Evolutionary conservation across 2,329 filamentous ascomycete genomes (phyloP).

Genomic region (Paracorniculantispora psalliotae): DNA sequence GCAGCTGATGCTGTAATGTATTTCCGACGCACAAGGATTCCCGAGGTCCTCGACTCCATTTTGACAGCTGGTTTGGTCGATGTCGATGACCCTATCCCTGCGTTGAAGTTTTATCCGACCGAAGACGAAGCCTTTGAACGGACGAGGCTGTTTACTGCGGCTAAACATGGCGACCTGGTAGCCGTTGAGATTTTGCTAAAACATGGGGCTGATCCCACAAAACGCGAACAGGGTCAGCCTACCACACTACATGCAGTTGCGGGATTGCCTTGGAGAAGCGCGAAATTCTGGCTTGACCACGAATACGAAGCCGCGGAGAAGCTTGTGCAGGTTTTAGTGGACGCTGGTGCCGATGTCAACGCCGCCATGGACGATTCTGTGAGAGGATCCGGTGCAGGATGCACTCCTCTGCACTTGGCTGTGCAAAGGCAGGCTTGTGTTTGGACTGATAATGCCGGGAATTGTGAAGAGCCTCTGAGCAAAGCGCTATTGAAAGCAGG

Average conservation of each 20-base stretch:
- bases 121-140: background rate
- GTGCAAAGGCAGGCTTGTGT: slow-evolving; percentile 22
- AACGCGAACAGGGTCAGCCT: background rate
- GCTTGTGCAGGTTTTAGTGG: slow-evolving; percentile 24
- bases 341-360: slow-evolving; percentile 29
- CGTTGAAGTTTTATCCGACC: too few species aligned
- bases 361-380: slow-evolving; percentile 14
- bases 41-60: slow-evolving; percentile 12
- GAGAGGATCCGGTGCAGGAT: background rate
- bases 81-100: background rate
- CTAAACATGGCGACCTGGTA: background rate
- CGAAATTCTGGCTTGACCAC: background rate
- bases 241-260: background rate
- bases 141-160: slow-evolving; percentile 2
- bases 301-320: slow-evolving; percentile 15
- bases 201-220: slow-evolving; percentile 19
- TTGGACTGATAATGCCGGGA: slow-evolving; percentile 12
- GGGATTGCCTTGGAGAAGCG: background rate
- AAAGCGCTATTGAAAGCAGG: slow-evolving; percentile 25
- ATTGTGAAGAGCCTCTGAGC: slow-evolving; percentile 16
- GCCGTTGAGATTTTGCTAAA: slow-evolving; percentile 17
- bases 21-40: slow-evolving; percentile 16
- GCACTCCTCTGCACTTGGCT: background rate
- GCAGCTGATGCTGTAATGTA: background rate
- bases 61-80: background rate